Percentiles rank a stretch among this genome's conserved stretches.
Conservation (phyloP, 805 yeast species). For the Spathaspora girioi region DNA sequence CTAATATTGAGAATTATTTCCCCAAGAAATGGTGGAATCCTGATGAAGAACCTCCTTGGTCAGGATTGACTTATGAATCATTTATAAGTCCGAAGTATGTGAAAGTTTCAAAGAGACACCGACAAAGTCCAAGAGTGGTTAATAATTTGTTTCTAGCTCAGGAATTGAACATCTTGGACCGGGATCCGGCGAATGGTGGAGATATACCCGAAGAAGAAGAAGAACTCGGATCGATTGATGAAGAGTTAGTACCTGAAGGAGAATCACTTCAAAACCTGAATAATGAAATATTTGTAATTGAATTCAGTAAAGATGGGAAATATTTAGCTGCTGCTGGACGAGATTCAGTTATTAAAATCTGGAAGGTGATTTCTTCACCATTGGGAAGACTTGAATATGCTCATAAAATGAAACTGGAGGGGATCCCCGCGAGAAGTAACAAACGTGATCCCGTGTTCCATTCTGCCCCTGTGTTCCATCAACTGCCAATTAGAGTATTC, state of each 20-base stretch:
- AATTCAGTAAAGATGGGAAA: slow-evolving; percentile 77
- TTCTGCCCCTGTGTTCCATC: slow-evolving; percentile 77
- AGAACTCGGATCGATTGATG: not conserved
- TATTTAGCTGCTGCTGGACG: slow-evolving; percentile 83
- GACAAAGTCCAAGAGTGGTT: slow-evolving; percentile 43
- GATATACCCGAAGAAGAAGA: slow-evolving; percentile 1
- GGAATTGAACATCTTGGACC: slow-evolving; percentile 34
- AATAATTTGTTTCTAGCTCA: slow-evolving; percentile 62
- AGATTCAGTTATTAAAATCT: slow-evolving; percentile 62
- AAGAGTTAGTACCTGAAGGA: not conserved
- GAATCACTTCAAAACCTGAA: not conserved
- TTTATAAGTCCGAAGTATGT: slow-evolving; percentile 54
- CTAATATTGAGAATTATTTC: slow-evolving; percentile 10
- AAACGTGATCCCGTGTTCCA: slow-evolving; percentile 18
- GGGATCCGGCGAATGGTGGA: slow-evolving; percentile 2
- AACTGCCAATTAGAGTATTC: slow-evolving; percentile 56
- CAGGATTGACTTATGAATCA: slow-evolving; percentile 31
- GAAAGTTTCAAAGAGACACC: slow-evolving; percentile 45
- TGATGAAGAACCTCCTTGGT: slow-evolving; percentile 22
- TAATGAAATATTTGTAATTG: slow-evolving; percentile 66
- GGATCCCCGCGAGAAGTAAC: slow-evolving; percentile 5
- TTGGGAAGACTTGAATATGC: slow-evolving; percentile 54
- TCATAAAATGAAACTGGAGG: slow-evolving; percentile 15
- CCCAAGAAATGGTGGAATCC: slow-evolving; percentile 2
- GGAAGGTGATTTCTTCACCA: slow-evolving; percentile 78